Conservation (phyloP, 768 basidiomycete genomes). For the Lactarius quietus region DNA sequence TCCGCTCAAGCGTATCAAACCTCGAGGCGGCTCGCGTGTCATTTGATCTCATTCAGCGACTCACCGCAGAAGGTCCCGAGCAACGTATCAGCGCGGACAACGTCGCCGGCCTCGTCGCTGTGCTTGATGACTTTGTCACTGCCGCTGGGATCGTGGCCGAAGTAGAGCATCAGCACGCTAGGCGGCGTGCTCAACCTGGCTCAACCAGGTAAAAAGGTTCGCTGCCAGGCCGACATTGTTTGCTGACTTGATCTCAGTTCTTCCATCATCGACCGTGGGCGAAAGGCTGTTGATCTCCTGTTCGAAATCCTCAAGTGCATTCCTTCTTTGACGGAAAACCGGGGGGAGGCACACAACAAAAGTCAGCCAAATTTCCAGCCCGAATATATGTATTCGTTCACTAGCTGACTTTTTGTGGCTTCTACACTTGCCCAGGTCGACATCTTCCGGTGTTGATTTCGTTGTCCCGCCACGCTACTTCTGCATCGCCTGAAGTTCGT, state of each 20-base stretch:
- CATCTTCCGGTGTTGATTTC: constrained; percentile 26
- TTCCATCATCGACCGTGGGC: constrained; percentile 73
- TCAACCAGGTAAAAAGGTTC: constrained; percentile 45
- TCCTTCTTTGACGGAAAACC: constrained; percentile 50
- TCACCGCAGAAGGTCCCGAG: constrained; percentile 60
- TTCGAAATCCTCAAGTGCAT: constrained; percentile 68
- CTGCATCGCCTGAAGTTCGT: constrained; percentile 23
- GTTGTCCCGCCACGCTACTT: constrained; percentile 20
- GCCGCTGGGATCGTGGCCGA: constrained; percentile 61
- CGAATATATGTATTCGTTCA: background rate
- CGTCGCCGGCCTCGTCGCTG: constrained; percentile 69
- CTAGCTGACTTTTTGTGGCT: background rate
- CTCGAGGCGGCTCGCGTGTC: constrained; percentile 84
- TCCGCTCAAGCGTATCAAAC: constrained; percentile 81
- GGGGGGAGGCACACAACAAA: constrained; percentile 37
- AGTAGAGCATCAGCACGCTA: constrained; percentile 51
- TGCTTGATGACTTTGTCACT: constrained; percentile 85
- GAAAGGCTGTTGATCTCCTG: constrained; percentile 77
- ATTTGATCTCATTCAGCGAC: constrained; percentile 67
- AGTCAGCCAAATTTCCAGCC: constrained; percentile 33
- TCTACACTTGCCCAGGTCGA: background rate
- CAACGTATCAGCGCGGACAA: constrained; percentile 73
- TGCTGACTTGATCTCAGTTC: constrained; percentile 46
- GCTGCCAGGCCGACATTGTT: constrained; percentile 5
- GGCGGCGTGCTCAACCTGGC: constrained; percentile 48